Conservation (phyloP, 768 basidiomycete genomes). For the Boletus eberwhitei region DNA sequence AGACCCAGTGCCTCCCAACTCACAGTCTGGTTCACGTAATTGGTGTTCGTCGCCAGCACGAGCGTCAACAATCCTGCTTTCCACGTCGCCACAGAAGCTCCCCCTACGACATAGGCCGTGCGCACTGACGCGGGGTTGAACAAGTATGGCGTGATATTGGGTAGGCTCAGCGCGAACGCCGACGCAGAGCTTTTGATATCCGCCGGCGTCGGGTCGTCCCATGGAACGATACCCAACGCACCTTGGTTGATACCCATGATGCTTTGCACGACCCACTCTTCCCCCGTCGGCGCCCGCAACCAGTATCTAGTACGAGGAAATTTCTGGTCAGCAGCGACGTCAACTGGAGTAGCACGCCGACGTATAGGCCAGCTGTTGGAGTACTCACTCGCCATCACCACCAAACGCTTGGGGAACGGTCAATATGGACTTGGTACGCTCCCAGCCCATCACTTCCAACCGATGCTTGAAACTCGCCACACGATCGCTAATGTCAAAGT, state of each 20-base stretch:
- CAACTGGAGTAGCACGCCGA: neutral
- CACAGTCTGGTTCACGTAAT: constrained; percentile 37
- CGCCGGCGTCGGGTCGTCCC: constrained; percentile 51
- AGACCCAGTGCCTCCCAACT: constrained; percentile 31
- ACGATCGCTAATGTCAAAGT: constrained; percentile 64
- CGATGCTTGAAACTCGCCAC: constrained; percentile 65
- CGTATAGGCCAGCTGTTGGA: neutral
- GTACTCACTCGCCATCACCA: constrained; percentile 24
- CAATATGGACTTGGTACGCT: constrained; percentile 69
- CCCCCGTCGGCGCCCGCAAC: constrained; percentile 61
- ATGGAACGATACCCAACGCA: constrained; percentile 47
- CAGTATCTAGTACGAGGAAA: constrained; percentile 44
- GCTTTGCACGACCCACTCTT: constrained; percentile 64
- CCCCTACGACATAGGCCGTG: constrained; percentile 35
- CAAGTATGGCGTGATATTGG: constrained; percentile 46
- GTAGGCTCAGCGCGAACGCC: constrained; percentile 42
- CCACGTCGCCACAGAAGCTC: constrained; percentile 55
- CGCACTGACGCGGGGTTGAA: constrained; percentile 39
- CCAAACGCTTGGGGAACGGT: constrained; percentile 81
- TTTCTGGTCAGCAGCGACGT: neutral
- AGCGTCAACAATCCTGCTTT: constrained; percentile 38
- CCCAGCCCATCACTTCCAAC: constrained; percentile 63
- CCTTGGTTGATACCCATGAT: constrained; percentile 72
- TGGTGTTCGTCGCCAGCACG: constrained; percentile 50
- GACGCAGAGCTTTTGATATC: constrained; percentile 56